Evolutionary conservation across 2,329 filamentous ascomycete species (phyloP), one percentile per base, ranked within the genome.

Genomic region (Epichloe aotearoae): DNA sequence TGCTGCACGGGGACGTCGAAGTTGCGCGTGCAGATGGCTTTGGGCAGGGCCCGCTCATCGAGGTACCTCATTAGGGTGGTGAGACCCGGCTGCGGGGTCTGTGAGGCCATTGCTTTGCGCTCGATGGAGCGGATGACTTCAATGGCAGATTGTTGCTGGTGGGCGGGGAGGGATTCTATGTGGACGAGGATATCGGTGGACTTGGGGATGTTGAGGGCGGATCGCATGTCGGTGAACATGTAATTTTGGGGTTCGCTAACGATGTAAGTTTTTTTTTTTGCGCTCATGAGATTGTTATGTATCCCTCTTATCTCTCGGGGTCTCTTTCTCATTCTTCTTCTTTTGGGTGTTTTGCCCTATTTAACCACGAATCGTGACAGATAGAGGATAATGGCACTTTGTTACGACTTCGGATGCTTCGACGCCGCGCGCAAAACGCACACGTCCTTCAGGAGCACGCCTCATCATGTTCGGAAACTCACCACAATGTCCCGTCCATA

Each of bases 401-500:
- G 8, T 1, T 10, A 10, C 26, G 26, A 30, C 26, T 26, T 26
- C 7, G 8, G 26, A 30, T 30, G 26, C 26, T 10, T 30, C 3
- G 8, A 30, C 26, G 8, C 8, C 26, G 26, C 26, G 26, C 26
- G 26, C 26, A 30, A 30, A 30, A 30, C 7, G 8, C 26, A 10
- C 26, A 30, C 26, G 26, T 11, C 26, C 26, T 30, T 30, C 10
- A 30, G 30, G 30, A 10, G 7, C 7, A 30, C 30, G 8, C 4
- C 8, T 30, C 30, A 30, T 11, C 8, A 4, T 30, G 8, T 26
- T 30, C 30, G 30, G 30, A 17, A 19, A 50, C 62, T 57, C 37
- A 94, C 90, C 85, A 96, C 53, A 97, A 69, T 23, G 91, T 98
- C 3, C 91, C 91, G 66, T 98, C 91, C 55, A 98, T 87, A 69